phyloP scores from a whole-genome alignment of 1,139 yeast species.

The Taphrina deformans region DNA sequence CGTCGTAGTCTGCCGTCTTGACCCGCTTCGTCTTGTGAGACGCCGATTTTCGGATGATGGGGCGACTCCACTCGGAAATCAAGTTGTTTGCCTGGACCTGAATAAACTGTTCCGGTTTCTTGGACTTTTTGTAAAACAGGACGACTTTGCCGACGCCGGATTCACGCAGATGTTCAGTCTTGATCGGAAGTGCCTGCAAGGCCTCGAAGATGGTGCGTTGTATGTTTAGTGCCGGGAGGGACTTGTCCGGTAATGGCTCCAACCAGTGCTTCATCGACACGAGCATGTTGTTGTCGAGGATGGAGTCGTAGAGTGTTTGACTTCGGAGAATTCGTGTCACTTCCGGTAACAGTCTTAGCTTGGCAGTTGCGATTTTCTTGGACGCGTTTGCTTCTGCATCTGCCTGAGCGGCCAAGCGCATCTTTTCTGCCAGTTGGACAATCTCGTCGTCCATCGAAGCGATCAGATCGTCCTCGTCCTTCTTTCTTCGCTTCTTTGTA shows the following conservation, averaged over 20 bases:
- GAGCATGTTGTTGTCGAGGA: constrained; percentile 86
- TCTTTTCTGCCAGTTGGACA: constrained; percentile 74
- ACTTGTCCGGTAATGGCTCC: constrained; percentile 97
- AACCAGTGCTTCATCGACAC: constrained; percentile 96
- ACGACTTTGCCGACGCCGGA: constrained; percentile 92
- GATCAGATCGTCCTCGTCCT: constrained; percentile 88
- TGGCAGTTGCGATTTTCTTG: constrained; percentile 80
- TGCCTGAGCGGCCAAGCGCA: constrained; percentile 89
- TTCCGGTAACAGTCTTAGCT: constrained; percentile 74
- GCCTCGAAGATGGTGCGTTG: constrained; percentile 83
- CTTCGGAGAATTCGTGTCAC: constrained; percentile 75
- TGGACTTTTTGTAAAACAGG: constrained; percentile 88
- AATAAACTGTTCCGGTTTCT: constrained; percentile 81
- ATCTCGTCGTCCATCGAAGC: constrained; percentile 92
- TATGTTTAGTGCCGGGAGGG: constrained; percentile 93
- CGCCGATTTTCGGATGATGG: constrained; percentile 93
- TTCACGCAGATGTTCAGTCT: constrained; percentile 91
- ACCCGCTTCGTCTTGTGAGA: constrained; percentile 87
- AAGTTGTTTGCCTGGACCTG: constrained; percentile 86
- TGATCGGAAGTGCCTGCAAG: constrained; percentile 77
- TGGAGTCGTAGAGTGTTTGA: constrained; percentile 68
- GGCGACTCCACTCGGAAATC: constrained; percentile 80
- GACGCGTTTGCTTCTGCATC: constrained; percentile 76
- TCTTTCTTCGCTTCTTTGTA: constrained; percentile 51
- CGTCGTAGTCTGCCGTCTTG: constrained; percentile 40